These are phyloP conservation scores for Rhizophlyctis rosea DNA, from an alignment of 192 early-diverging fungal genomes.

Conservation along the genomic window DNA sequence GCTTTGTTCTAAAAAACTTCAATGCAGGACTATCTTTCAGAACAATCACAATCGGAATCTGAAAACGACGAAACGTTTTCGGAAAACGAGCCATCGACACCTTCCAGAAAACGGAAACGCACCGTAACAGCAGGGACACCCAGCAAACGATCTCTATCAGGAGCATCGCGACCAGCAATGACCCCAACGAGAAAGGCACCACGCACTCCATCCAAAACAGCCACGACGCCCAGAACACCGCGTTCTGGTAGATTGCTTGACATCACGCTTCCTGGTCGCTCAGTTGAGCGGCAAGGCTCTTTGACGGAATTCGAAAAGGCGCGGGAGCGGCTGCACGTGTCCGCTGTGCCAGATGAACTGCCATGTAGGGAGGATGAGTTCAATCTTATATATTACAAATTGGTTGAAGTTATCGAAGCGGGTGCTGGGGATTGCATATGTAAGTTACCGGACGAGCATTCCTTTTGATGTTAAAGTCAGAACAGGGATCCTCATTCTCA, in stretches of 20 bases:
- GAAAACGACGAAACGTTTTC: too few species aligned
- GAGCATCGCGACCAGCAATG: too few species aligned
- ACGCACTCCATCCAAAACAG: too few species aligned
- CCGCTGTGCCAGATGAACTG: constrained; percentile 81
- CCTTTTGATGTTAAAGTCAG: not conserved
- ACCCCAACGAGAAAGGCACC: too few species aligned
- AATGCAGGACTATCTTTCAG: too few species aligned
- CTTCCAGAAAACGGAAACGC: too few species aligned
- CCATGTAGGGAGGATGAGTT: constrained; percentile 96
- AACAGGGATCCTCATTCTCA: not conserved
- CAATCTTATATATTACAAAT: constrained; percentile 67
- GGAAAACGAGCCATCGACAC: too few species aligned
- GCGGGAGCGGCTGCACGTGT: constrained; percentile 78
- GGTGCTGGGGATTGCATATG: constrained; percentile 83
- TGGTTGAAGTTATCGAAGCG: constrained; percentile 79
- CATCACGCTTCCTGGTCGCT: not conserved
- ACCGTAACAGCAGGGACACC: too few species aligned
- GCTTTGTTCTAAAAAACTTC: too few species aligned
- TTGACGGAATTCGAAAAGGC: constrained; percentile 44
- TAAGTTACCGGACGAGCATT: constrained; percentile 33
- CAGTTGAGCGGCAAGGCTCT: not conserved
- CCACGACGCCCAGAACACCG: not conserved
- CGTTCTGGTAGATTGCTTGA: not conserved
- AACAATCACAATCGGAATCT: too few species aligned
- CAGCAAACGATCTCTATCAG: too few species aligned